Base-by-base conservation (phyloP, 768 basidiomycete genomes). In the Trametes cubensis region DNA sequence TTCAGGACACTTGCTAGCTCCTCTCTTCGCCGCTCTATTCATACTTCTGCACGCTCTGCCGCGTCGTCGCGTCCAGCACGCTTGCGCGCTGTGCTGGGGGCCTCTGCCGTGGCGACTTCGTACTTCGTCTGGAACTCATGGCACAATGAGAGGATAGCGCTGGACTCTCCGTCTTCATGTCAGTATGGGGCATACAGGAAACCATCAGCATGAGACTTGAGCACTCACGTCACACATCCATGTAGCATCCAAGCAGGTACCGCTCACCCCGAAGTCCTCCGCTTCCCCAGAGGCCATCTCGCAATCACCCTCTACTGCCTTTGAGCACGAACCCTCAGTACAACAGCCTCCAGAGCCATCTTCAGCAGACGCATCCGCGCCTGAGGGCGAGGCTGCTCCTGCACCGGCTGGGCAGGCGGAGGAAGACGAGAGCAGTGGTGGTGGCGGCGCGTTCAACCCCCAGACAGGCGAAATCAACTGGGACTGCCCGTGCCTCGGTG, bases 401-500 rank as follows among this genome's bases (percentile, higher is more conserved):
- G 41, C 48, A 18, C 30, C 67, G 4, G 51, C 63, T 18, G 68
- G 42, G 6, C 71, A 72, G 10, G 70, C 41, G 5, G 72, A 65
- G 14, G 71, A 71, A 23, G 74, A 50, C 67, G 71, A 71, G 30
- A 73, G 48, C 66, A 73, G 26, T 55, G 62, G 34, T 18, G 60
- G 56, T 18, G 56, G 57, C 1, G 83, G 83, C 41, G 96, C 97
- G 5, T 98, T 85, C 81, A 90, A 99, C 77, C 95, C 95, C 20
- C 94, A 86, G 64, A 99, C 97, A 1, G 97, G 97, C 46, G 95
- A 98, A 82, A 98, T 99, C 70, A 99, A 99, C 78, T 99, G 97
- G 97, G 97, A 98, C 72, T 99, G 97, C 74, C 94, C 97, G 1
- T 98, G 97, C 74, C 85, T 99, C 8, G 97, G 97, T 34, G 97